A percentile compares a stretch with the other conserved stretches of the same genome.
Evolutionary conservation across 257 asterid genomes (phyloP).

Genomic region (Petunia secreta): DNA sequence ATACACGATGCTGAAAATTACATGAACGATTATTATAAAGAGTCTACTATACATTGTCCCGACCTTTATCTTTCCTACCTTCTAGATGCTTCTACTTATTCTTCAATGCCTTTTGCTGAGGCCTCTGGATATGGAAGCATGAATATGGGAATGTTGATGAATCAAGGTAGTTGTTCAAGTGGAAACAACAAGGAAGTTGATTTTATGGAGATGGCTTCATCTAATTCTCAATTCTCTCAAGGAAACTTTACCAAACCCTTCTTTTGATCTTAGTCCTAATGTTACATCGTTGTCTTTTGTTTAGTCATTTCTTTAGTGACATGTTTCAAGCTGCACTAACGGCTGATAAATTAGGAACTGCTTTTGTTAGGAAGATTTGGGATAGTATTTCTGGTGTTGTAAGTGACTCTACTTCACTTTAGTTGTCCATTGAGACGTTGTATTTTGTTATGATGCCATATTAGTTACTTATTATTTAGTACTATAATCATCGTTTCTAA

Average conservation of each 20-base stretch:
- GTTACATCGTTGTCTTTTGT: no score
- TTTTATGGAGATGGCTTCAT: slow-evolving; percentile 40
- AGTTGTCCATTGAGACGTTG: no score
- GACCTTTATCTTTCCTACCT: slow-evolving; percentile 36
- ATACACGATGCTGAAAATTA: background rate
- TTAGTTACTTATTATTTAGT: no score
- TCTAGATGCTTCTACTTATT: slow-evolving; percentile 29
- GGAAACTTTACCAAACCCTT: slow-evolving; percentile 16
- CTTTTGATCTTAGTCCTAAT: background rate
- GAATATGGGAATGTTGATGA: slow-evolving; percentile 16
- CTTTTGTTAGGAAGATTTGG: no score
- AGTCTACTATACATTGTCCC: slow-evolving; percentile 12
- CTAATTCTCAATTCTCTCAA: slow-evolving; percentile 31
- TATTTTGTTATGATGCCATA: no score
- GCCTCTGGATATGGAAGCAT: slow-evolving; percentile 18
- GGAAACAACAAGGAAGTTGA: slow-evolving; percentile 34
- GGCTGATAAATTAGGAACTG: no score
- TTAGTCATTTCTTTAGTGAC: no score
- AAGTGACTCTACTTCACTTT: no score
- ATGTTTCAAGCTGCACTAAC: no score
- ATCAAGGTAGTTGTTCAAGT: slow-evolving; percentile 1
- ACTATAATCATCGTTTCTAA: no score
- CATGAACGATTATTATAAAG: background rate
- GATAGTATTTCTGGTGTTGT: no score
- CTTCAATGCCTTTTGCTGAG: background rate